Evolutionary conservation across 768 basidiomycete species (phyloP).

Genomic region (Lentinula guzmanii): DNA sequence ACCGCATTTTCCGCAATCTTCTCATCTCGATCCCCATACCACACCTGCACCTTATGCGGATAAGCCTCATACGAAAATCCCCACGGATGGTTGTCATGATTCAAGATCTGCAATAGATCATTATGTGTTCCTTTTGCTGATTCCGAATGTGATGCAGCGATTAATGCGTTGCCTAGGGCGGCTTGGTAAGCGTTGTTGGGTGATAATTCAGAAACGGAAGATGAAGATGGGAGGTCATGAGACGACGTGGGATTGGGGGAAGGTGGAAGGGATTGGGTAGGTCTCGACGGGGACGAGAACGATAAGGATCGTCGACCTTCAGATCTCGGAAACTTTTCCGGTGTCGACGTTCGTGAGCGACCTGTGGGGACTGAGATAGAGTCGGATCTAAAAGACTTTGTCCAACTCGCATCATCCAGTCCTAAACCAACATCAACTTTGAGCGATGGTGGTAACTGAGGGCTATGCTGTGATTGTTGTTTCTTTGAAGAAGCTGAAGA

Average conservation of each 20-base stretch:
- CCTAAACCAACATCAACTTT: conserved; percentile 53
- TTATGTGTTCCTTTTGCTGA: conserved; percentile 86
- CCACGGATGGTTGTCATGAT: conserved; percentile 84
- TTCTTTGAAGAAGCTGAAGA: conserved; percentile 25
- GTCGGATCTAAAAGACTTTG: conserved; percentile 15
- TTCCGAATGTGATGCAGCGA: conserved; percentile 93
- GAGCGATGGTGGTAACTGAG: conserved; percentile 47
- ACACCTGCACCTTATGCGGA: conserved; percentile 71
- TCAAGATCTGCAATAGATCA: conserved; percentile 88
- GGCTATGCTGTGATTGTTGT: conserved; percentile 29
- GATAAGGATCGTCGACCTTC: conserved; percentile 71
- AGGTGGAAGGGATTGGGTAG: conserved; percentile 37
- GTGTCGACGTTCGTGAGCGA: conserved; percentile 15
- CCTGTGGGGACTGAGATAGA: conserved; percentile 8
- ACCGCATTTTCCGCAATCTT: conserved; percentile 89
- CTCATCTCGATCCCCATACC: conserved; percentile 94
- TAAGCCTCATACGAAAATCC: conserved; percentile 86
- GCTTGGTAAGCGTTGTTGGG: conserved; percentile 46
- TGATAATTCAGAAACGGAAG: not conserved
- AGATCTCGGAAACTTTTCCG: conserved; percentile 39
- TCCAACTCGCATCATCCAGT: conserved; percentile 52
- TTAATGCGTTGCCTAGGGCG: conserved; percentile 81
- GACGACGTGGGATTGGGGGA: conserved; percentile 44
- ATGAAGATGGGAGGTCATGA: conserved; percentile 17
- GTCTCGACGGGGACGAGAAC: conserved; percentile 40